Base-by-base conservation (phyloP, 352 stramenopile species). In the Phytophthora foliorum region DNA sequence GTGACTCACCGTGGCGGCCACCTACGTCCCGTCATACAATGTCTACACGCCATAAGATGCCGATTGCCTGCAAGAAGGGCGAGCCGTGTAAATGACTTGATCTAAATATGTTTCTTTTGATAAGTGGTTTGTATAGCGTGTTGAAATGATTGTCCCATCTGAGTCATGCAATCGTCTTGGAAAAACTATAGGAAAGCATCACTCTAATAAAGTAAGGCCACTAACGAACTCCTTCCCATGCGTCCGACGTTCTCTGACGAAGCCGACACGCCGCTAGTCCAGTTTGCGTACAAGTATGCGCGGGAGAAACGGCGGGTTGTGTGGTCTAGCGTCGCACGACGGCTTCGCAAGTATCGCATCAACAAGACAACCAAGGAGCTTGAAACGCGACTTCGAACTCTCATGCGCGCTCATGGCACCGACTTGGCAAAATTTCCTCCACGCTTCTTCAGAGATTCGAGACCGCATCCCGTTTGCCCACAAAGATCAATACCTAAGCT, bases 351-450 rank as follows among this genome's bases (percentile, higher is more conserved):
- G 17, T 22, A 17, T 21, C 44, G 25, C 1, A 49, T 63, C 14
- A 63, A 56, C 19, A 56, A 55, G 45, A 54, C 55, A 3, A 6
- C n/a, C 7, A 63, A 63, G 27, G 39, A 52, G 22, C 55, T 63
- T 1, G 55, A 54, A 19, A 63, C 29, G 41, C 55, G 55, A 16
- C 55, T 54, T 16, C n/a, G 55, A 54, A 63, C 42, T 2, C 55
- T 63, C 29, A 63, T 54, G 29, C 41, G 55, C 22, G 55, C 55
- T 6, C 42, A 63, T 10, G 21, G 29, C 34, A 19, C 17, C 11
- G 41, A 63, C 31, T 46, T 63, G 42, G 19, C 41, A 3, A 53
- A 54, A 39, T 53, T 63, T 44, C 55, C 42, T 46, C 42, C 32
- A 0, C 45, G 50, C n/a, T 44, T 57, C 31, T 57, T 57, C 11